Percentiles rank a stretch among this genome's conserved stretches.
Conservation (phyloP, 2,329 filamentous ascomycete genomes). For the Aspergillus sp. region DNA sequence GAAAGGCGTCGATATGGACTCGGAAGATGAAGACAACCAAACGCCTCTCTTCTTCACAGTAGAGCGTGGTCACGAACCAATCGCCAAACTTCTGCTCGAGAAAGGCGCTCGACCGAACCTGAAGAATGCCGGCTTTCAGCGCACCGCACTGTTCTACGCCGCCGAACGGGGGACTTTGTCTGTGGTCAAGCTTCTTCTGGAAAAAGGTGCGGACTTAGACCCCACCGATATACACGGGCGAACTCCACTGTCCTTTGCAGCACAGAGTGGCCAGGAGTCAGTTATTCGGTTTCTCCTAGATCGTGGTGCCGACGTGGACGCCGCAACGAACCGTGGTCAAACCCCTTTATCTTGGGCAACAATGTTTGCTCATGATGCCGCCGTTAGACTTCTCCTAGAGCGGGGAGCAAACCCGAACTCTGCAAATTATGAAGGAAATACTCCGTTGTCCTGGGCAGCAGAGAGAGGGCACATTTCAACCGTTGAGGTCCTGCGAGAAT, state of each 20-base stretch:
- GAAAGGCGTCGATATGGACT: not conserved
- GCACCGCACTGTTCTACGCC: not conserved
- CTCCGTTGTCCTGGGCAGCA: constrained; percentile 1
- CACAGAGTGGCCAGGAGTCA: not conserved
- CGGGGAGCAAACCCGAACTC: not conserved
- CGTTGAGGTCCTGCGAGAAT: not conserved
- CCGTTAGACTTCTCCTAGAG: not conserved
- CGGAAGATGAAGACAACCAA: not conserved
- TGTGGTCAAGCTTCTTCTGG: not conserved
- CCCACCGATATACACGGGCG: not conserved
- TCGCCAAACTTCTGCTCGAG: not conserved
- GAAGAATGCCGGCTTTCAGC: not conserved
- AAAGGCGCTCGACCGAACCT: not conserved
- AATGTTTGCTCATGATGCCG: not conserved
- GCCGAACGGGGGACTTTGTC: not conserved
- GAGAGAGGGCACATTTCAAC: not conserved
- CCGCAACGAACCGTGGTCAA: not conserved
- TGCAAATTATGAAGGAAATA: not conserved
- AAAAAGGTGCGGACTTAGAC: not conserved
- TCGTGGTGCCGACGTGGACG: not conserved
- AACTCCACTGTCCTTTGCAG: not conserved
- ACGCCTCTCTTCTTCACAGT: not conserved
- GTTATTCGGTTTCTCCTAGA: not conserved
- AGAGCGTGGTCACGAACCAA: not conserved
- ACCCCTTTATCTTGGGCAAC: not conserved